phyloP scores from a whole-genome alignment of 2,329 filamentous ascomycete genomes.

The Elsinoe ampelina region DNA sequence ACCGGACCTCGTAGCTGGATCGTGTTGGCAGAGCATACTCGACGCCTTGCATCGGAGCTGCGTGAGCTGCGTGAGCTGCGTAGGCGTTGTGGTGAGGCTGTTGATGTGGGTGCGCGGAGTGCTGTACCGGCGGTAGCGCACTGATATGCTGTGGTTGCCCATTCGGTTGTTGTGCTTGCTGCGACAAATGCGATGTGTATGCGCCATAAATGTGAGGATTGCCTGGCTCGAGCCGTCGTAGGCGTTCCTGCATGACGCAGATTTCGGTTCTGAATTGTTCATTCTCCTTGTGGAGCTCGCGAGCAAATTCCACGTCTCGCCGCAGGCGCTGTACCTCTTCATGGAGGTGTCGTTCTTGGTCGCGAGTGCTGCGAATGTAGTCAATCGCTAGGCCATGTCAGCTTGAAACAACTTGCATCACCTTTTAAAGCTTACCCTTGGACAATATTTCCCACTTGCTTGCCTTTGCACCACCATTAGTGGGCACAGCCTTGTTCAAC shows the following conservation, averaged over 20 bases:
- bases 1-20: conserved; percentile 9
- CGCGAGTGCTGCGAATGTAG: conserved; percentile 35
- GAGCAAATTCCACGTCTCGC: conserved; percentile 35
- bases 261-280: conserved; percentile 39
- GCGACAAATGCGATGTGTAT: conserved; percentile 36
- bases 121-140: conserved; percentile 30
- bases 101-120: conserved; percentile 15
- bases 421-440: conserved; percentile 53
- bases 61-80: conserved; percentile 25
- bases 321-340: conserved; percentile 34
- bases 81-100: conserved; percentile 22
- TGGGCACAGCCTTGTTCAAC: conserved; percentile 66
- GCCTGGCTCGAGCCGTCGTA: conserved; percentile 38
- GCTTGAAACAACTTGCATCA: neutral
- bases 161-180: conserved; percentile 22
- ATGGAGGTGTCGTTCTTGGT: conserved; percentile 31
- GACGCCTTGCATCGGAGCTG: conserved; percentile 41
- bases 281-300: conserved; percentile 39
- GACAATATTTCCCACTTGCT: conserved; percentile 86
- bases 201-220: conserved; percentile 40
- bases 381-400: conserved; percentile 35
- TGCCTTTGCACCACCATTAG: conserved; percentile 72
- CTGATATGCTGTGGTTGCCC: conserved; percentile 9
- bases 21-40: conserved; percentile 29
- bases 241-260: conserved; percentile 36